These are phyloP conservation scores for Podospora pseudoanserina DNA, from an alignment of 495 filamentous ascomycete genomes.

Conservation along the genomic window DNA sequence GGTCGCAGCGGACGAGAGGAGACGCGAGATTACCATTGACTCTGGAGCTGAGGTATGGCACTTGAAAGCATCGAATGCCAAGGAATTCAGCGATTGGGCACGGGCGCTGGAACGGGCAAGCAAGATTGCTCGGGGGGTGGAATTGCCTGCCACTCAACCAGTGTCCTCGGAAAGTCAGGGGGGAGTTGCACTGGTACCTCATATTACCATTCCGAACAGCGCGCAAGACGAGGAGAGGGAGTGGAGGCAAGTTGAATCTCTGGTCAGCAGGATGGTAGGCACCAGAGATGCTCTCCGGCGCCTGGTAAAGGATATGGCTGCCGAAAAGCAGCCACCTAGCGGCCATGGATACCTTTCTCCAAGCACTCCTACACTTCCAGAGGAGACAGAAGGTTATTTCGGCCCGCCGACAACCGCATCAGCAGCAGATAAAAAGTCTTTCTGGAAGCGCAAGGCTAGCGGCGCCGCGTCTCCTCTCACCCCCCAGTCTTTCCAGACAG, in stretches of 20 bases:
- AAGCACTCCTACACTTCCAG: constrained; percentile 36
- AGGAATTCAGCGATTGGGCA: constrained; percentile 85
- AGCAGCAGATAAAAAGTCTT: constrained; percentile 51
- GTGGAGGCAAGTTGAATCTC: constrained; percentile 77
- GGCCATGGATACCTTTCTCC: constrained; percentile 38
- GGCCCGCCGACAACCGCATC: constrained; percentile 25
- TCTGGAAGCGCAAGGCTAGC: constrained; percentile 89
- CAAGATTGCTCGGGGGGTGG: constrained; percentile 48
- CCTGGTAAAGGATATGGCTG: constrained; percentile 76
- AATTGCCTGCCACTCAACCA: constrained; percentile 31
- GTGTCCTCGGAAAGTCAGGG: constrained; percentile 14
- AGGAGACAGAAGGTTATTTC: constrained; percentile 47
- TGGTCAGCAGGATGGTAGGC: constrained; percentile 79
- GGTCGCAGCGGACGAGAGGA: constrained; percentile 78
- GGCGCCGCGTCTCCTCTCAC: constrained; percentile 32
- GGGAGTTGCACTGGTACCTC: constrained; percentile 23
- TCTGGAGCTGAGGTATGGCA: constrained; percentile 98
- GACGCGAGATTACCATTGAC: constrained; percentile 91
- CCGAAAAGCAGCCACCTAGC: constrained; percentile 47
- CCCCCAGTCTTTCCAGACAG: constrained; percentile 44
- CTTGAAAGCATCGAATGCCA: constrained; percentile 73
- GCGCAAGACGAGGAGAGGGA: constrained; percentile 65
- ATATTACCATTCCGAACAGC: constrained; percentile 21
- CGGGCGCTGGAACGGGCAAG: constrained; percentile 78
- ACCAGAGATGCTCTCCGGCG: constrained; percentile 82